phyloP scores from a whole-genome alignment of 2,329 filamentous ascomycete species.

The Phialocephala sp. region DNA sequence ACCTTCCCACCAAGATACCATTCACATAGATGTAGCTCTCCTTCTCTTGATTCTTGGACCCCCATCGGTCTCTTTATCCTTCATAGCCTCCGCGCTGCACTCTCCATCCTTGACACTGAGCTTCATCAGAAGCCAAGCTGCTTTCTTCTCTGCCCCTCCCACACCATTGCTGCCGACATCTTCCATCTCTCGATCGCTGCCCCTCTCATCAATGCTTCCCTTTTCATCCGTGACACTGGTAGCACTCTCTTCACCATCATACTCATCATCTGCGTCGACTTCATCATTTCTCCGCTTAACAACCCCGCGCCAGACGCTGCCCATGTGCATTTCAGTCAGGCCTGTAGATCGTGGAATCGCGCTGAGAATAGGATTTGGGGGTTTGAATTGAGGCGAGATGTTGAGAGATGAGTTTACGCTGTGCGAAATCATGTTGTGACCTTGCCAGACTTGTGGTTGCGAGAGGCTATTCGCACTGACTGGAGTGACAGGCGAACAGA shows the following conservation, averaged over 20 bases:
- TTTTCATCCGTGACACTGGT: constrained; percentile 32
- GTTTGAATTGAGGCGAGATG: constrained; percentile 19
- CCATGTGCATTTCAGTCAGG: constrained; percentile 22
- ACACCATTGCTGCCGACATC: constrained; percentile 26
- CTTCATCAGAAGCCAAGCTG: constrained; percentile 55
- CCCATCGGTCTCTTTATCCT: constrained; percentile 14
- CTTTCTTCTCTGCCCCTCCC: constrained; percentile 50
- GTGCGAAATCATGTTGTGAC: constrained; percentile 39
- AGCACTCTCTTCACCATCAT: constrained; percentile 36
- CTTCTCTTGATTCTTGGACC: constrained; percentile 48
- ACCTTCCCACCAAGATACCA: not conserved
- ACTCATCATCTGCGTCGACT: constrained; percentile 37
- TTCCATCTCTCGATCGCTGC: constrained; percentile 27
- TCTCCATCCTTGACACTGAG: constrained; percentile 48
- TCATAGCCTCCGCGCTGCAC: not conserved
- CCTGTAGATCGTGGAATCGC: constrained; percentile 50
- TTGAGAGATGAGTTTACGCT: constrained; percentile 34
- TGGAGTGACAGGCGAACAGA: constrained; percentile 37
- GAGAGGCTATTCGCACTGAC: constrained; percentile 19
- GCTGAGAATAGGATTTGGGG: constrained; percentile 50
- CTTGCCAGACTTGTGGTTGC: constrained; percentile 38
- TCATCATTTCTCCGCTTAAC: constrained; percentile 35
- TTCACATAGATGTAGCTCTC: constrained; percentile 47
- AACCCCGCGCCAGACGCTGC: constrained; percentile 22
- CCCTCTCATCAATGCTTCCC: constrained; percentile 17